Evolutionary conservation across 306 rosid species (phyloP).

Genomic region (Lagenaria siceraria): DNA sequence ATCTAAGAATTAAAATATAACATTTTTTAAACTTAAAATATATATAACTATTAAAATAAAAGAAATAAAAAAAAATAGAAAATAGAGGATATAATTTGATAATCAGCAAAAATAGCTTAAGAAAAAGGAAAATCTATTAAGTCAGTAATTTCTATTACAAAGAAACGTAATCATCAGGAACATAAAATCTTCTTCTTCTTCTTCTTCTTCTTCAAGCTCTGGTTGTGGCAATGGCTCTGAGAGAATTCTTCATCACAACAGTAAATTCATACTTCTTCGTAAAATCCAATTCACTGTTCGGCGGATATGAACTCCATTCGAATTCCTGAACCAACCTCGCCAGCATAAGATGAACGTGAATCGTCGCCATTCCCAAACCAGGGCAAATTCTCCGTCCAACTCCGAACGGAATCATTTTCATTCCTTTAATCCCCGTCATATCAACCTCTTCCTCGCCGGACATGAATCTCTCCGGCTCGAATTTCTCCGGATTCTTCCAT

Average conservation of each 20-base stretch:
- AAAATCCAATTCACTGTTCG: background rate
- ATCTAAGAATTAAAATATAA: too few relatives aligned
- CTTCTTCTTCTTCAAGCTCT: background rate
- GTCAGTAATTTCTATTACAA: background rate
- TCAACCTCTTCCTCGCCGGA: background rate
- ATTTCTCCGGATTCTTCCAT: constrained; percentile 62
- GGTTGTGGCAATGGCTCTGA: background rate
- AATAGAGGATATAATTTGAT: background rate
- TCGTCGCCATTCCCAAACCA: constrained; percentile 10
- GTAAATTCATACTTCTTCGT: constrained; percentile 9
- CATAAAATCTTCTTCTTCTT: background rate
- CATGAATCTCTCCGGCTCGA: constrained; percentile 55
- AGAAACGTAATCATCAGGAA: background rate
- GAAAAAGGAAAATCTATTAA: background rate
- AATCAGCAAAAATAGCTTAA: background rate
- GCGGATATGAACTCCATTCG: constrained; percentile 29
- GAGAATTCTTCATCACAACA: constrained; percentile 11
- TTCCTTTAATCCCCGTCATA: background rate
- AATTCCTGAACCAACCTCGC: constrained; percentile 13
- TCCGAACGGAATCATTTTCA: constrained; percentile 17
- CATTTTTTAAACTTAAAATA: too few relatives aligned
- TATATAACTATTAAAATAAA: too few relatives aligned
- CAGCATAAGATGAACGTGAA: constrained; percentile 7
- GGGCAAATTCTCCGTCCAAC: constrained; percentile 15
- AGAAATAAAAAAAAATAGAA: background rate